A percentile compares a stretch with the other conserved stretches of the same genome.
phyloP scores from a whole-genome alignment of 2,329 filamentous ascomycete genomes.

The Aureobasidium lini region DNA sequence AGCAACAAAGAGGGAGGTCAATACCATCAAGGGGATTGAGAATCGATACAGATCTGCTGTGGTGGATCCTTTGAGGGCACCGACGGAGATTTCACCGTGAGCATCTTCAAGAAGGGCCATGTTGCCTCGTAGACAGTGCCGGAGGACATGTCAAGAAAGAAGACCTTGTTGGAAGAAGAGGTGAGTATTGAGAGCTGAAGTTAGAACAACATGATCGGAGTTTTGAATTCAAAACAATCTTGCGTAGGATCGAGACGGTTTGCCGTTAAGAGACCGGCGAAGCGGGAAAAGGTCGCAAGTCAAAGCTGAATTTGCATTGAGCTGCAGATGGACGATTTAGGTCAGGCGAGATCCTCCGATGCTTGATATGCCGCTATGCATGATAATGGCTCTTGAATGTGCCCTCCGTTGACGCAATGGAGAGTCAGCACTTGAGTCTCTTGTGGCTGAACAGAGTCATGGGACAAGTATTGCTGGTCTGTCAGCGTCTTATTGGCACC shows the following conservation, averaged over 20 bases:
- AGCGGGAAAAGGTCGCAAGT: not conserved
- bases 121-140: not conserved
- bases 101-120: not conserved
- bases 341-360: not conserved
- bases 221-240: not conserved
- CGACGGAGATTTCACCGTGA: not conserved
- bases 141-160: not conserved
- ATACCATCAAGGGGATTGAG: not conserved
- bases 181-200: not conserved
- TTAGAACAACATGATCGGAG: not conserved
- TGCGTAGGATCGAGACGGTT: not conserved
- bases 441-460: too few species aligned
- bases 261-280: not conserved
- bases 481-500: too few species aligned
- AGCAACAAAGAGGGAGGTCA: constrained; percentile 1
- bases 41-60: not conserved
- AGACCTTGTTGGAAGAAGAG: not conserved
- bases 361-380: not conserved
- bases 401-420: not conserved
- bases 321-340: not conserved
- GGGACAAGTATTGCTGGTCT: too few species aligned
- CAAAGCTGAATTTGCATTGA: not conserved
- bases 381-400: not conserved
- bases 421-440: too few species aligned
- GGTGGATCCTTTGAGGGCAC: not conserved